Base-by-base conservation (phyloP, 257 asterid species). In the Linderniella brevidens region DNA sequence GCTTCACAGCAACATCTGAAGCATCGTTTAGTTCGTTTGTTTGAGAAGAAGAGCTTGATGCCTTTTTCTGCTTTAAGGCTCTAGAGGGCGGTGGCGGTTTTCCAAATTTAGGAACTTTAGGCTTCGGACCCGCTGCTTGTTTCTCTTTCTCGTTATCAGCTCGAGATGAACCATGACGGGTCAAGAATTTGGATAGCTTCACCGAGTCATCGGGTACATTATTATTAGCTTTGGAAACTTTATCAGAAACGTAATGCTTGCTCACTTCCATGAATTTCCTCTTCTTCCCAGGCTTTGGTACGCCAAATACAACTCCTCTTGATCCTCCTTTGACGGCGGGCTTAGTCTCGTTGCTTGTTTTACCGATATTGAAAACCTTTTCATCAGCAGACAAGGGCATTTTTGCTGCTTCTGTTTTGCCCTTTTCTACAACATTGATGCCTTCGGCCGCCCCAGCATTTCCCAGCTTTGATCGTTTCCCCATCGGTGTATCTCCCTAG, bases 261-360 rank as follows among this genome's bases (percentile, higher is more conserved):
- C 92, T 81, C 25, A 90, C 96, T 20, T 90, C 96, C 93, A 86
- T 86, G 67, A 79, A 90, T 59, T 90, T 90, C 64, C 92, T 73
- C 61, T 77, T 90, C 76, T 79, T 85, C 49, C 94, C 98, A 53
- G 94, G 99, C 61, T 71, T 79, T 8, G 99, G 96, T 48, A 85
- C 83, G 29, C 99, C 99, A 59, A 85, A 75, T 37, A 86, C 56
- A 62, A 79, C 93, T 64, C 75, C 64, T 39, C 94, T 66, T 49
- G 88, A 25, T 25, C 78, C 65, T 77, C 92, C 68, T 73, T 90
- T 66, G 67, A 67, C 75, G 90, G 77, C 83, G 15, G 68, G 71
- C 67, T 73, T 75, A 36, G 68, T 73, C 53, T 64, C 92, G 36
- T 66, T 80, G 61, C 57, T 73, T 11, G 35, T 64, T 62, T 58